Evolutionary conservation across 2,329 filamentous ascomycete species (phyloP).

Genomic region (Cryphonectria carpinicola): DNA sequence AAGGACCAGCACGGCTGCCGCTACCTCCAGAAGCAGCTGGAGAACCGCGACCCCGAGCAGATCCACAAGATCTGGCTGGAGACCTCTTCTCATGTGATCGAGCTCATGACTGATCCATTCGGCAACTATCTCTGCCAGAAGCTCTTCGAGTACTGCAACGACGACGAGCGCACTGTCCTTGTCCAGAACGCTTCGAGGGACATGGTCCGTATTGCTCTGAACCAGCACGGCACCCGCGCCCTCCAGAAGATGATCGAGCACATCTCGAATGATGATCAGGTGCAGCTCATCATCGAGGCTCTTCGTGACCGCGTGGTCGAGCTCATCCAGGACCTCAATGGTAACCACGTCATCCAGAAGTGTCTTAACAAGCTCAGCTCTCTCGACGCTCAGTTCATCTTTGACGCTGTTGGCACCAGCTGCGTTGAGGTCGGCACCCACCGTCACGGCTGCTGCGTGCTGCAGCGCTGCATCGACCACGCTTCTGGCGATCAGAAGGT

Average conservation of each 20-base stretch:
- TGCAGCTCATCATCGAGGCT: slow-evolving; percentile 83
- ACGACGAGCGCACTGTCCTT: slow-evolving; percentile 90
- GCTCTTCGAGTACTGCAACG: slow-evolving; percentile 90
- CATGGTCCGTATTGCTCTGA: slow-evolving; percentile 91
- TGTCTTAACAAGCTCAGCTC: slow-evolving; percentile 92
- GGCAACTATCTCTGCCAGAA: slow-evolving; percentile 99
- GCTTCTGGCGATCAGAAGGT: slow-evolving; percentile 88
- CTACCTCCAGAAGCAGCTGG: slow-evolving; percentile 95
- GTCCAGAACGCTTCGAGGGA: slow-evolving; percentile 87
- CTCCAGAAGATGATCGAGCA: slow-evolving; percentile 99
- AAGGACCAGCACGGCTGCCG: slow-evolving; percentile 98
- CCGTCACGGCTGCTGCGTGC: slow-evolving; percentile 94
- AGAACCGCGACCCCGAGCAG: slow-evolving; percentile 82
- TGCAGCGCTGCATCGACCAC: slow-evolving; percentile 98
- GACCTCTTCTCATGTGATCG: slow-evolving; percentile 90
- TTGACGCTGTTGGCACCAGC: slow-evolving; percentile 85
- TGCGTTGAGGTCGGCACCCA: slow-evolving; percentile 94
- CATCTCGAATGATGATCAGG: slow-evolving; percentile 83
- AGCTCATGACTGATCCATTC: slow-evolving; percentile 98
- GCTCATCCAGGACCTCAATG: slow-evolving; percentile 95
- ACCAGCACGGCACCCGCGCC: slow-evolving; percentile 95
- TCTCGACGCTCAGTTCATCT: slow-evolving; percentile 91
- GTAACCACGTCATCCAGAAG: slow-evolving; percentile 99
- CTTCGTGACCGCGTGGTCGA: slow-evolving; percentile 85
- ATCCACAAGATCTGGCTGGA: slow-evolving; percentile 94